phyloP scores from a whole-genome alignment of 2,329 filamentous ascomycete species.

The Lasiodiplodia hormozganensis region DNA sequence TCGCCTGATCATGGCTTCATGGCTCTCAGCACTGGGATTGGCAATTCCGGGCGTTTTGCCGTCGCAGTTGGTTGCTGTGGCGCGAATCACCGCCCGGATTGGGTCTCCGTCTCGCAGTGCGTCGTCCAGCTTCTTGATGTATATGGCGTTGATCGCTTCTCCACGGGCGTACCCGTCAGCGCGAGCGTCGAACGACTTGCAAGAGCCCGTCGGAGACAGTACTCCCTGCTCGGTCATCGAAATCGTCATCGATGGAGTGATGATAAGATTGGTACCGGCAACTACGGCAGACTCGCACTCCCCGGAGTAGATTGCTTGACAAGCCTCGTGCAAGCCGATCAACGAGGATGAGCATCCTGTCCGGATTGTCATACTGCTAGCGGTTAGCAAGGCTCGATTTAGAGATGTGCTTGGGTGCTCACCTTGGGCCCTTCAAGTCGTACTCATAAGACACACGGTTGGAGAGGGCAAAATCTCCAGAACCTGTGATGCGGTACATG shows the following conservation, averaged over 20 bases:
- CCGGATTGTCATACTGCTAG: slow-evolving; percentile 31
- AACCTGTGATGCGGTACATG: slow-evolving; percentile 30
- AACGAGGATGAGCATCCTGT: slow-evolving; percentile 53
- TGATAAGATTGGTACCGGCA: slow-evolving; percentile 47
- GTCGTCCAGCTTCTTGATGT: slow-evolving; percentile 39
- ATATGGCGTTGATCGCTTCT: slow-evolving; percentile 44
- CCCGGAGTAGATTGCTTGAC: slow-evolving; percentile 38
- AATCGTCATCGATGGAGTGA: slow-evolving; percentile 41
- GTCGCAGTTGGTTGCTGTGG: slow-evolving; percentile 34
- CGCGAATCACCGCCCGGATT: slow-evolving; percentile 44
- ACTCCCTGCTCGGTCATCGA: slow-evolving; percentile 46
- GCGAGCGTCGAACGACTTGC: slow-evolving; percentile 41
- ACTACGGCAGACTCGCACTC: slow-evolving; percentile 45
- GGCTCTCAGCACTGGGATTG: slow-evolving; percentile 34
- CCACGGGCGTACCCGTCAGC: slow-evolving; percentile 47
- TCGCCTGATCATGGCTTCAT: slow-evolving; percentile 41
- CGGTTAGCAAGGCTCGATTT: neutral
- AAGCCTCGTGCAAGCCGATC: slow-evolving; percentile 47
- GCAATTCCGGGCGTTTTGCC: slow-evolving; percentile 38
- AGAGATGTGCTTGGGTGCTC: neutral
- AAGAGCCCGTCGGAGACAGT: slow-evolving; percentile 40
- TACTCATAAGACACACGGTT: slow-evolving; percentile 40
- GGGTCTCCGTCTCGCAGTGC: slow-evolving; percentile 45
- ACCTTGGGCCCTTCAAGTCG: slow-evolving; percentile 36
- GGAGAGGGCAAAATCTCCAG: slow-evolving; percentile 34